These are phyloP conservation scores for Casuarina glauca DNA, from an alignment of 306 rosid species.

Conservation along the genomic window DNA sequence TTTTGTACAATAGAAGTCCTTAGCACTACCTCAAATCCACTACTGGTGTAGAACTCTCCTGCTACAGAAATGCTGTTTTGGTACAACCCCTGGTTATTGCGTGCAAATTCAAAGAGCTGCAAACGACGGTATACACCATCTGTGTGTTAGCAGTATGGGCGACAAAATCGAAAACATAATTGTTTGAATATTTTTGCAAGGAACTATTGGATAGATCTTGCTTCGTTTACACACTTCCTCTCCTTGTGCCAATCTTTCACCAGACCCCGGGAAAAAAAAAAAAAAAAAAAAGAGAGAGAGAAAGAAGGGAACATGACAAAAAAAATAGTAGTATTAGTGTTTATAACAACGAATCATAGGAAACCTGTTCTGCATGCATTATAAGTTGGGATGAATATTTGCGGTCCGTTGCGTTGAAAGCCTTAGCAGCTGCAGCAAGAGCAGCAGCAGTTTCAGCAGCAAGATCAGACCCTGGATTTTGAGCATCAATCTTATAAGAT, in stretches of 20 bases:
- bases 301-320: neutral
- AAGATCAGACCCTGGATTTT: conserved; percentile 63
- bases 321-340: neutral
- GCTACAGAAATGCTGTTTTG: conserved; percentile 41
- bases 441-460: conserved; percentile 68
- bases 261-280: too few relatives aligned
- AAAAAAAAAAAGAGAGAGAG: too few relatives aligned
- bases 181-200: neutral
- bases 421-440: conserved; percentile 62
- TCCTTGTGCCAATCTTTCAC: too few relatives aligned
- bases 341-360: neutral
- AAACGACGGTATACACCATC: neutral
- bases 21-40: conserved; percentile 56
- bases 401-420: conserved; percentile 14
- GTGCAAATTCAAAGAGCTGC: conserved; percentile 56
- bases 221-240: too few relatives aligned
- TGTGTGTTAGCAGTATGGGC: neutral
- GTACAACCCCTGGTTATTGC: conserved; percentile 35
- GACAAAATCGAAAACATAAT: neutral
- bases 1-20: neutral
- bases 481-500: conserved; percentile 30
- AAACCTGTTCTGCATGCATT: conserved; percentile 52
- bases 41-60: conserved; percentile 37
- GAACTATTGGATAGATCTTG: too few relatives aligned
- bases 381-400: conserved; percentile 31